Percentiles rank a stretch among this genome's conserved stretches.
Conservation (phyloP, 139 green algal genomes). For the Picochlorum sp. region DNA sequence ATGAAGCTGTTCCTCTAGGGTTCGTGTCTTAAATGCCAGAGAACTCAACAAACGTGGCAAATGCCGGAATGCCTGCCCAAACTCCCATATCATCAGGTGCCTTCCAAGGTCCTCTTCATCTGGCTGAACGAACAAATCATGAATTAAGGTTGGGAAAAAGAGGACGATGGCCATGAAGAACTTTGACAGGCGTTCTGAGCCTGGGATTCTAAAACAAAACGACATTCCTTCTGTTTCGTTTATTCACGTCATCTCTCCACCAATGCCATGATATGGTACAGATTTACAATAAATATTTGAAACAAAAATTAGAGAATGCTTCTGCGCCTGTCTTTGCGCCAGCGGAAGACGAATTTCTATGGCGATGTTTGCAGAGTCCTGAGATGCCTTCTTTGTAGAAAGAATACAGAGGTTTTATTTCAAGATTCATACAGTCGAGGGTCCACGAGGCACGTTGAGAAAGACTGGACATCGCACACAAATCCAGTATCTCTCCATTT, state of each 20-base stretch:
- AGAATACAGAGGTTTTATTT: too few species aligned
- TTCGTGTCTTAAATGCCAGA: constrained; percentile 21
- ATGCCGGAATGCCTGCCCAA: constrained; percentile 2
- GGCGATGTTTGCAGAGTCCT: too few species aligned
- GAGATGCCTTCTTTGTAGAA: too few species aligned
- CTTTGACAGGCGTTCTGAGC: neutral
- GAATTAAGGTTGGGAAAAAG: constrained; percentile 1
- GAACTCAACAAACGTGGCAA: constrained; percentile 14
- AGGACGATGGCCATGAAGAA: neutral
- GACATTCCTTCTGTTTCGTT: too few species aligned
- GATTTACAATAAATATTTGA: too few species aligned
- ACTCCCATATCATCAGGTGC: constrained; percentile 5
- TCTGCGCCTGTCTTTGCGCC: too few species aligned
- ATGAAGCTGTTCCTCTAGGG: constrained; percentile 30
- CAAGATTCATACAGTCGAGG: neutral
- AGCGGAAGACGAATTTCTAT: too few species aligned
- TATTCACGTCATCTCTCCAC: too few species aligned
- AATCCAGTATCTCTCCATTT: neutral
- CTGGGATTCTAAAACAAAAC: neutral
- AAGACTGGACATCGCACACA: neutral
- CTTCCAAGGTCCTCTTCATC: neutral
- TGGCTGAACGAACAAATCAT: neutral
- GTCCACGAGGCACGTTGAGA: neutral
- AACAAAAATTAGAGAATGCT: too few species aligned
- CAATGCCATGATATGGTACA: too few species aligned